Conservation (phyloP, 179 eudicot species). For the Vitellaria paradoxa region DNA sequence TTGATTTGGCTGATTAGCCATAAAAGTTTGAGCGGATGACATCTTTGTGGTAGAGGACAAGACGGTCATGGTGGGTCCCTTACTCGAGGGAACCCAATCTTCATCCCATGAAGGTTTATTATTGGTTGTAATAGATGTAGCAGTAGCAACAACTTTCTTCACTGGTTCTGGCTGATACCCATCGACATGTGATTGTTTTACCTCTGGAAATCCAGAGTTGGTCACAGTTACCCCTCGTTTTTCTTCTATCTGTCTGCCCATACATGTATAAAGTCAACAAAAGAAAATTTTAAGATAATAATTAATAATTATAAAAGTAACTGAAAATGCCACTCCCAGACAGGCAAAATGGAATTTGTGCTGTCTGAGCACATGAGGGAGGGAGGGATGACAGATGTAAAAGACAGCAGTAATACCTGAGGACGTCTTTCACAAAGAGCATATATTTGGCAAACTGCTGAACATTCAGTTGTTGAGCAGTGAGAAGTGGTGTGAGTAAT, state of each 20-base stretch:
- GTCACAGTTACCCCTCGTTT: conserved; percentile 84
- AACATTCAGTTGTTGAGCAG: conserved; percentile 84
- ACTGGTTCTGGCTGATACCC: conserved; percentile 28
- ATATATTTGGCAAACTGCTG: conserved; percentile 98
- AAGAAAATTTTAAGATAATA: neutral
- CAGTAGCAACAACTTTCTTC: conserved; percentile 36
- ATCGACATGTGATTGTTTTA: conserved; percentile 38
- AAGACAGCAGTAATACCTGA: conserved; percentile 48
- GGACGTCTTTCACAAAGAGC: conserved; percentile 83
- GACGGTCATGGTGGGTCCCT: conserved; percentile 24
- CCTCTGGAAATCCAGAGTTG: conserved; percentile 56
- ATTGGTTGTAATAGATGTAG: conserved; percentile 42
- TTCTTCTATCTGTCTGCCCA: conserved; percentile 81
- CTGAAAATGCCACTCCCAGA: neutral
- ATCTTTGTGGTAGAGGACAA: conserved; percentile 32
- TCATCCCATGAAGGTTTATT: conserved; percentile 80
- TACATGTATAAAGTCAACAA: neutral
- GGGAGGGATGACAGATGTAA: neutral
- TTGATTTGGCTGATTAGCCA: conserved; percentile 28
- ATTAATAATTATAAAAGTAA: neutral
- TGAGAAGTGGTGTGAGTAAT: conserved; percentile 71
- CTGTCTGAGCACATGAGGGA: neutral
- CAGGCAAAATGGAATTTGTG: neutral
- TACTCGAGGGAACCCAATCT: conserved; percentile 63
- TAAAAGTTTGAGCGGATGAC: conserved; percentile 31